A percentile compares a stretch with the other conserved stretches of the same genome.
phyloP scores from a whole-genome alignment of 495 filamentous ascomycete species.

The Hypomontagnella submonticulosa region DNA sequence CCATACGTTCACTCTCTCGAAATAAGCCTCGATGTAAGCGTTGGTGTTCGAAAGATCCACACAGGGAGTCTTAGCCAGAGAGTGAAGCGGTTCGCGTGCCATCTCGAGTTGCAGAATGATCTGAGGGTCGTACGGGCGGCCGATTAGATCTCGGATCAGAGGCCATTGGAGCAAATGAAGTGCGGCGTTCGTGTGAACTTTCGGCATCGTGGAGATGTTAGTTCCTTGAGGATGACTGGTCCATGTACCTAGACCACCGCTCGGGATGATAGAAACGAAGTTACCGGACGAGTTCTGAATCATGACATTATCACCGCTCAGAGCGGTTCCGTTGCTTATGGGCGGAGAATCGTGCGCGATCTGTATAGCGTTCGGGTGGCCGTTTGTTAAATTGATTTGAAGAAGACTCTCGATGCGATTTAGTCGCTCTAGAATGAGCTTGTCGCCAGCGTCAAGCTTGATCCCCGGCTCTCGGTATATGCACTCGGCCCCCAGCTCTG shows the following conservation, averaged over 20 bases:
- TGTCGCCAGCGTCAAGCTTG: slow-evolving; percentile 87
- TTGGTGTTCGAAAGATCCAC: slow-evolving; percentile 80
- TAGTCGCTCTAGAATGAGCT: slow-evolving; percentile 81
- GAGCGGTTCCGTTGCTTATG: slow-evolving; percentile 74
- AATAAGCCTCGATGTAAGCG: slow-evolving; percentile 79
- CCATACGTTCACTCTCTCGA: slow-evolving; percentile 83
- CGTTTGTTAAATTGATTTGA: slow-evolving; percentile 69
- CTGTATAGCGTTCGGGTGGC: slow-evolving; percentile 56
- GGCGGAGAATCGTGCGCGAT: slow-evolving; percentile 69
- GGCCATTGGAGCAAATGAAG: slow-evolving; percentile 84
- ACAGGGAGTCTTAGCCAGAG: slow-evolving; percentile 67
- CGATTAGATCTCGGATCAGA: slow-evolving; percentile 78
- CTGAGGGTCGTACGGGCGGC: slow-evolving; percentile 79
- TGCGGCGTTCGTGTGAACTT: slow-evolving; percentile 81
- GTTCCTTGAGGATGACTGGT: slow-evolving; percentile 64
- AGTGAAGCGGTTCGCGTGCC: slow-evolving; percentile 76
- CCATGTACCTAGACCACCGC: slow-evolving; percentile 79
- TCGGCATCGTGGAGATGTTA: slow-evolving; percentile 87
- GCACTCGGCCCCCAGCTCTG: slow-evolving; percentile 83
- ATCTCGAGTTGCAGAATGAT: slow-evolving; percentile 85
- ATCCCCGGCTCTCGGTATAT: slow-evolving; percentile 87
- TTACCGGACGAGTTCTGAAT: slow-evolving; percentile 55
- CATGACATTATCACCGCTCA: slow-evolving; percentile 72
- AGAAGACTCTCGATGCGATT: slow-evolving; percentile 80
- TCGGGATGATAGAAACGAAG: slow-evolving; percentile 69